phyloP scores from a whole-genome alignment of 2,329 filamentous ascomycete species.

The Curvularia spicifera region DNA sequence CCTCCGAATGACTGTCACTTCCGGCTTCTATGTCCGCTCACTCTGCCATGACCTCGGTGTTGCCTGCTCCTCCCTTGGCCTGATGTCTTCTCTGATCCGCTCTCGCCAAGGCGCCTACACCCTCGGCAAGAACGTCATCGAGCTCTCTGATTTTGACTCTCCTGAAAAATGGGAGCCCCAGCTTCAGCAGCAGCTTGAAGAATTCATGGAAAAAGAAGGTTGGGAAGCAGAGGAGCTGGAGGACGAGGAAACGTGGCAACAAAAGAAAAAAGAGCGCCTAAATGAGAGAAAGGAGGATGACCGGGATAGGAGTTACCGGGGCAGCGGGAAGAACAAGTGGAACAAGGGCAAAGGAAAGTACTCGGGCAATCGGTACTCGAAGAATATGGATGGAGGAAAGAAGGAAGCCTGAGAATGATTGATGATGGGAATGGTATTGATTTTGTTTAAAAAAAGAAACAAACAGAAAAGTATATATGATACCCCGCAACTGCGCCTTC shows the following conservation, averaged over 20 bases:
- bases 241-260: slow-evolving; percentile 40
- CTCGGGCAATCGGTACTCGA: slow-evolving; percentile 20
- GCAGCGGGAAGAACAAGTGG: slow-evolving; percentile 24
- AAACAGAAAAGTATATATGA: neutral
- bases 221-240: slow-evolving; percentile 40
- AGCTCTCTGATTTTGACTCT: slow-evolving; percentile 76
- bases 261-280: slow-evolving; percentile 53
- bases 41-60: slow-evolving; percentile 90
- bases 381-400: slow-evolving; percentile 19
- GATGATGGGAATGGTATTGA: neutral
- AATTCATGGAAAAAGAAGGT: slow-evolving; percentile 56
- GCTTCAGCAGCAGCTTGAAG: slow-evolving; percentile 64
- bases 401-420: neutral
- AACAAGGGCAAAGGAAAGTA: slow-evolving; percentile 30
- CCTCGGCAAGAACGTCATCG: slow-evolving; percentile 73
- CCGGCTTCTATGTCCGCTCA: slow-evolving; percentile 94
- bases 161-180: slow-evolving; percentile 84
- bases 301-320: slow-evolving; percentile 28
- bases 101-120: slow-evolving; percentile 82
- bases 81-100: slow-evolving; percentile 86
- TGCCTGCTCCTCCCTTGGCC: slow-evolving; percentile 78
- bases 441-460: neutral
- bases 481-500: neutral
- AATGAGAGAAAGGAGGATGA: slow-evolving; percentile 30
- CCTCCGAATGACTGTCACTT: slow-evolving; percentile 90